These are phyloP conservation scores for Endocalyx cinctus DNA, from an alignment of 2,329 filamentous ascomycete genomes.

Conservation along the genomic window DNA sequence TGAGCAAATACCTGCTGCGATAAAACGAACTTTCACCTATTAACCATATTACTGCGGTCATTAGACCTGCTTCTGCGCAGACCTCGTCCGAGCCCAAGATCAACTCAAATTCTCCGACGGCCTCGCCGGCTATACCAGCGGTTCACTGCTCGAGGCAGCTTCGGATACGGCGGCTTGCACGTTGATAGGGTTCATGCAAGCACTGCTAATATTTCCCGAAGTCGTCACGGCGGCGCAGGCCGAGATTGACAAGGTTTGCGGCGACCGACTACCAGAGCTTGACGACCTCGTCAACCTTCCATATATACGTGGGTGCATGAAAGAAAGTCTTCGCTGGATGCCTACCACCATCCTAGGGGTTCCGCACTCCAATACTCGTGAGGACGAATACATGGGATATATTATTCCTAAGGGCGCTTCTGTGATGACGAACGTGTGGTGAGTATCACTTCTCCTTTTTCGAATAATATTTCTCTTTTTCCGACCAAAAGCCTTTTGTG, in stretches of 20 bases:
- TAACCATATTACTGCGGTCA: constrained; percentile 1
- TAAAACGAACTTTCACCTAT: not conserved
- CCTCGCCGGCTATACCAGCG: constrained; percentile 27
- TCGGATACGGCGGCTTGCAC: constrained; percentile 34
- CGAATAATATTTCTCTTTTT: not conserved
- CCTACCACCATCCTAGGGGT: constrained; percentile 31
- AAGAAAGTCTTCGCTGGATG: constrained; percentile 43
- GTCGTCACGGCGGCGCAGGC: constrained; percentile 20
- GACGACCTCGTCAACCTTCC: constrained; percentile 38
- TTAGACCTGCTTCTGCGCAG: constrained; percentile 24
- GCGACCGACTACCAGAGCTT: constrained; percentile 37
- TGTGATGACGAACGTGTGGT: constrained; percentile 37
- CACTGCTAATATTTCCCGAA: constrained; percentile 33
- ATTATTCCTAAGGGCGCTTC: constrained; percentile 36
- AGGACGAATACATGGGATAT: constrained; percentile 33
- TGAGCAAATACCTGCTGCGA: constrained; percentile 2
- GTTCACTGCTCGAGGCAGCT: constrained; percentile 25
- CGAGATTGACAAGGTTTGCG: constrained; percentile 37
- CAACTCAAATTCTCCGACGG: constrained; percentile 27
- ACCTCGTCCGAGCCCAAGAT: constrained; percentile 26
- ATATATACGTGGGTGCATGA: constrained; percentile 40
- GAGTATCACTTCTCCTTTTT: constrained; percentile 3
- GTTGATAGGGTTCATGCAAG: constrained; percentile 34
- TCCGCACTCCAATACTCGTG: constrained; percentile 30
- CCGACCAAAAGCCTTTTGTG: not conserved